Conservation (phyloP, 2,329 filamentous ascomycete species). For the Neopestalotiopsis sp. region DNA sequence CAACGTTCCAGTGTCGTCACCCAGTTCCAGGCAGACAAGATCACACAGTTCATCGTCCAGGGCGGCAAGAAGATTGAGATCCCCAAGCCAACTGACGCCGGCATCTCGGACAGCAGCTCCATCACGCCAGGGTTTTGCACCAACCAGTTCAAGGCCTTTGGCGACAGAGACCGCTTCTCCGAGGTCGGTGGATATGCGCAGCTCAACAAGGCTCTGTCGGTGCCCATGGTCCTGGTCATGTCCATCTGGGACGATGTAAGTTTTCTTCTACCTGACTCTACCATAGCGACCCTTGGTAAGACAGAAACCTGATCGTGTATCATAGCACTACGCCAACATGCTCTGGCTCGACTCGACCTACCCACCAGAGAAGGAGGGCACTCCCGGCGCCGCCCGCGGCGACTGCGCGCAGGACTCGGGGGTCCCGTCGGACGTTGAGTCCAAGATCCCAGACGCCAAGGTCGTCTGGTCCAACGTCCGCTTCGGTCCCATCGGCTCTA, state of each 20-base stretch:
- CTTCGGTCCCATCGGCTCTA: slow-evolving; percentile 12
- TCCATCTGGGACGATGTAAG: slow-evolving; percentile 62
- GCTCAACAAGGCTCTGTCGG: slow-evolving; percentile 57
- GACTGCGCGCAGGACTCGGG: slow-evolving; percentile 53
- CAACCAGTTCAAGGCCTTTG: slow-evolving; percentile 45
- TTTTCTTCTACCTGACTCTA: not conserved
- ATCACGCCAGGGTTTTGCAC: not conserved
- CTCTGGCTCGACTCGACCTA: slow-evolving; percentile 65
- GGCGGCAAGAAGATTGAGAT: slow-evolving; percentile 52
- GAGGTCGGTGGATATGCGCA: slow-evolving; percentile 57
- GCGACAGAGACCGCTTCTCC: slow-evolving; percentile 57
- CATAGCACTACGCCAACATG: slow-evolving; percentile 58
- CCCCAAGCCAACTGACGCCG: slow-evolving; percentile 10
- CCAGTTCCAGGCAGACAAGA: slow-evolving; percentile 53
- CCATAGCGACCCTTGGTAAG: not conserved
- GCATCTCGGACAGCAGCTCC: slow-evolving; percentile 3
- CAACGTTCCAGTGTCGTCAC: slow-evolving; percentile 54
- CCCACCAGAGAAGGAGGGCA: slow-evolving; percentile 39
- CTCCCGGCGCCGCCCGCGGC: slow-evolving; percentile 54
- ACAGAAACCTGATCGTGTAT: not conserved
- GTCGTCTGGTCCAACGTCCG: slow-evolving; percentile 17
- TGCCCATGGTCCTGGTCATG: slow-evolving; percentile 69
- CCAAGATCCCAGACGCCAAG: slow-evolving; percentile 29
- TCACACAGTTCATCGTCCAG: slow-evolving; percentile 66
- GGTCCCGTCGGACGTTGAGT: slow-evolving; percentile 51